These are phyloP conservation scores for Trichoderma pleuroti DNA, from an alignment of 2,329 filamentous ascomycete species.

Conservation along the genomic window DNA sequence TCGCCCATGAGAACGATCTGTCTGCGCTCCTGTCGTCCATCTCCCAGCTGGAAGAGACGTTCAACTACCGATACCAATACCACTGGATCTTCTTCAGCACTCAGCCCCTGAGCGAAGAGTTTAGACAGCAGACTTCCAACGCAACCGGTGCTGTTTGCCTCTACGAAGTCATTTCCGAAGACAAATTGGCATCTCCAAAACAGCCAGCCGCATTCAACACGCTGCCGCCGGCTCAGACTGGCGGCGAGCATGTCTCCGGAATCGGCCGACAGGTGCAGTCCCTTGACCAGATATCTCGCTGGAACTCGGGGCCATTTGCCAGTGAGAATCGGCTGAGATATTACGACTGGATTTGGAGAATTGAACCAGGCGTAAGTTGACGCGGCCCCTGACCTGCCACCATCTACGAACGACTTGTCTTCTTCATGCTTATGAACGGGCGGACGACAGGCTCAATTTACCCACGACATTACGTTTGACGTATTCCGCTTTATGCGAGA, in stretches of 20 bases:
- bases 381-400: too few relatives aligned
- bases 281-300: conserved; percentile 72
- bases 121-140: conserved; percentile 65
- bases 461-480: conserved; percentile 70
- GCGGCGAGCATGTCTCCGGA: conserved; percentile 43
- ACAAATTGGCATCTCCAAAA: conserved; percentile 60
- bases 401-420: background rate
- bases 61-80: conserved; percentile 80
- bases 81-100: conserved; percentile 89
- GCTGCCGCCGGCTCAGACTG: background rate
- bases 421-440: background rate
- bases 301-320: conserved; percentile 82
- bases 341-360: conserved; percentile 59
- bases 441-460: conserved; percentile 48
- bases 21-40: conserved; percentile 40
- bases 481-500: conserved; percentile 84
- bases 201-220: conserved; percentile 45
- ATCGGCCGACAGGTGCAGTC: conserved; percentile 54
- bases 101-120: conserved; percentile 71
- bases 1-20: conserved; percentile 33
- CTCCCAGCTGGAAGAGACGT: conserved; percentile 53
- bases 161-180: conserved; percentile 69
- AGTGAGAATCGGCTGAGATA: conserved; percentile 65
- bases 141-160: conserved; percentile 67
- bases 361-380: conserved; percentile 56